Base-by-base conservation (phyloP, 441 rosid genomes). In the Syzygium malaccense region DNA sequence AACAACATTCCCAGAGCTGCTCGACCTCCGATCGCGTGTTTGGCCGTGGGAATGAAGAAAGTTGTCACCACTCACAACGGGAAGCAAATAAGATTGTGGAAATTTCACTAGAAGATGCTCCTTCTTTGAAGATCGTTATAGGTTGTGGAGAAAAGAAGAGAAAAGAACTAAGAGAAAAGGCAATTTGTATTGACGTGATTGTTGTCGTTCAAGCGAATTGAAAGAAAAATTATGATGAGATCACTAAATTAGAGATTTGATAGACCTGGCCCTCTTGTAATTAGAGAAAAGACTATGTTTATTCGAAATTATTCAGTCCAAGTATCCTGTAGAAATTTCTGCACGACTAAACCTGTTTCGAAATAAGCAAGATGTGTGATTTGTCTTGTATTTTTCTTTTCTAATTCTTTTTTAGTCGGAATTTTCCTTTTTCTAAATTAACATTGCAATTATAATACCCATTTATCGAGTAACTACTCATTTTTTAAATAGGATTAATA, bases 21-120 rank as follows among this genome's bases (percentile, higher is more conserved):
- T 30, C 93, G 97, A 86, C 98, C 98, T 80, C 94, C 93, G 66
- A 95, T 96, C 79, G 94, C 94, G 41, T 95, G 98, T 91, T 89
- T 96, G 91, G 98, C 96, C 20, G 95, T 95, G 86, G 99, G 99
- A 87, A 95, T 94, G 98, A 94, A 95, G 92, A 97, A 95, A 58
- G 92, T 96, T 55, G 95, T 96, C 78, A 94, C 99, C 28, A 92
- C 96, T 12, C 99, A 97, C 88, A 92, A 90, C 87, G 91, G 91
- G 89, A 96, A 92, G 89, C 88, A 89, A 90, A 93, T 96, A 53
- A 94, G 95, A 88, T 37, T 95, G 51, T 97, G 99, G 99, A 95
- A 92, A 88, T 96, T 96, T 75, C 83, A 12, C 83, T 75, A 75
- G 83, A 23, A 75, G n/a, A 9, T 75, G 83, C 53, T 23, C 83